Base-by-base conservation (phyloP, 352 stramenopile species). In the Globisporangium recalcitrans region DNA sequence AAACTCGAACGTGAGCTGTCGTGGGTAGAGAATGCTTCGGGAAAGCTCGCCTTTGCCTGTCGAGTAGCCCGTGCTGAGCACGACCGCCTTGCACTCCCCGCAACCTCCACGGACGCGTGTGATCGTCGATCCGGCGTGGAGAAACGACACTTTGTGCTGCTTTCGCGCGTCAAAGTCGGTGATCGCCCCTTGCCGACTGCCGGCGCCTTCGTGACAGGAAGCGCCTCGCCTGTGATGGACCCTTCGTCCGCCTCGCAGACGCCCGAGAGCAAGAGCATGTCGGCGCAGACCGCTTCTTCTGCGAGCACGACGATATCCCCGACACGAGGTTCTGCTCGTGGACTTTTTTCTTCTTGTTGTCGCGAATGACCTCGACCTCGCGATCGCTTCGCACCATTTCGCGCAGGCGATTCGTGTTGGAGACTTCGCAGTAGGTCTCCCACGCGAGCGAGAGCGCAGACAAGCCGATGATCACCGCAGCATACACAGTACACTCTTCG, bases 1-100 rank as follows among this genome's bases (percentile, higher is more conserved):
- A 53, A 87, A 83, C 66, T 85, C 70, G 60, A 91, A 87, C 21
- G 69, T 65, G 16, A 89, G 72, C 0, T 36, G 55, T 24, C 68
- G 68, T 1, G 82, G 80, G 57, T 80, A 89, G 10, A 91, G 44
- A 48, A 91, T 91, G 34, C 64, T 70, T 3, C 75, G 78, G 55
- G 90, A 85, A 4, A 91, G 72, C 55, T 90, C 71, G 26, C 82
- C 80, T 46, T 85, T 85, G n/a, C 66, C 74, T 19, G 80, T 90
- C 19, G 68, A 79, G 52, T 87, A 87, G 0, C 80, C 80, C 1
- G 78, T 85, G 31, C 67, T 71, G 3, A 85, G 64, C 26, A 91
- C 80, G 13, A 91, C 74, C 14, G 65, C 80, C 31, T 68, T 64
- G 40, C 67, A 81, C 16, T 67, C 64, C 1, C 34, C 62, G 29